Conservation (phyloP, 2,329 filamentous ascomycete genomes). For the Curvularia sp. region DNA sequence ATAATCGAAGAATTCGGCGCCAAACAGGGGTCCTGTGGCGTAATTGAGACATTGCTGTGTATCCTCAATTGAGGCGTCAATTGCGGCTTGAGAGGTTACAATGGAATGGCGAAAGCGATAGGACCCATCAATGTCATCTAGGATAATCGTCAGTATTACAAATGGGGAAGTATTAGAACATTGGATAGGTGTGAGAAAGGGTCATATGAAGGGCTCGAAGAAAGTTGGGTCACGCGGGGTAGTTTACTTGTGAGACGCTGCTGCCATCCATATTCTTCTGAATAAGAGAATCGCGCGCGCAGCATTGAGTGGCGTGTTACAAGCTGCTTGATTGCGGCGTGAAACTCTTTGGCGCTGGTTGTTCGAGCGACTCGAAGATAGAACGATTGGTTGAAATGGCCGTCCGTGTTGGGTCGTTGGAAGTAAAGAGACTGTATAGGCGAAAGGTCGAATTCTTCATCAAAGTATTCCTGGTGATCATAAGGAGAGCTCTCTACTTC, state of each 20-base stretch:
- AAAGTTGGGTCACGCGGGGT: neutral
- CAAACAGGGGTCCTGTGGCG: constrained; percentile 39
- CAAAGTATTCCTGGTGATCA: constrained; percentile 35
- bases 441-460: constrained; percentile 41
- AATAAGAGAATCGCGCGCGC: constrained; percentile 38
- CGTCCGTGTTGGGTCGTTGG: constrained; percentile 40
- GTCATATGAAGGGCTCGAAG: neutral
- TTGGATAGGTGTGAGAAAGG: neutral
- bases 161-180: accelerated
- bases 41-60: constrained; percentile 41
- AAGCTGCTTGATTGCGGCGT: constrained; percentile 35
- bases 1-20: constrained; percentile 48
- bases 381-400: constrained; percentile 49
- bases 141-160: constrained; percentile 3
- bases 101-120: constrained; percentile 38
- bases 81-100: constrained; percentile 33
- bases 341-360: constrained; percentile 34
- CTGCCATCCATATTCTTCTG: constrained; percentile 38
- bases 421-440: constrained; percentile 47
- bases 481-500: constrained; percentile 27
- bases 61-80: constrained; percentile 43
- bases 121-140: constrained; percentile 36
- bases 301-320: constrained; percentile 46
- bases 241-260: constrained; percentile 42
- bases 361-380: constrained; percentile 40